These are phyloP conservation scores for Nakazawaea wickerhamii DNA, from an alignment of 805 yeast genomes.

Conservation along the genomic window DNA sequence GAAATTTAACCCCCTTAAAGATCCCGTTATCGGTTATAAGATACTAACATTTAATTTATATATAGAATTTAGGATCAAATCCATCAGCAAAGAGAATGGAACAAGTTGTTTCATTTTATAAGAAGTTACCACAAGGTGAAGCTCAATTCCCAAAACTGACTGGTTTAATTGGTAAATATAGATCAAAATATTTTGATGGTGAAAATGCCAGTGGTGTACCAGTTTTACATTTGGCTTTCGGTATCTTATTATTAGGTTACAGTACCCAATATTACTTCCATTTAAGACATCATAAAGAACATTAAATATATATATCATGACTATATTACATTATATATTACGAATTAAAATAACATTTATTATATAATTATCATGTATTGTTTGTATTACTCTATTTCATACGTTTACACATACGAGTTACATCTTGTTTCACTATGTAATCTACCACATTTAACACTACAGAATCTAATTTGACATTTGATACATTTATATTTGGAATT, in stretches of 20 bases:
- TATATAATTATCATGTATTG: neutral
- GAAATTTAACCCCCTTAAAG: neutral
- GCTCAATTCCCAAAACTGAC: constrained; percentile 71
- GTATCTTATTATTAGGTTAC: constrained; percentile 75
- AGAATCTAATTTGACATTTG: constrained; percentile 35
- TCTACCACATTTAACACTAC: constrained; percentile 33
- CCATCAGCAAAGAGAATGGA: constrained; percentile 97
- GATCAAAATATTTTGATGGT: constrained; percentile 79
- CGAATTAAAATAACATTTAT: neutral
- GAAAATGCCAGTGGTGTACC: constrained; percentile 83
- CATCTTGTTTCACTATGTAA: constrained; percentile 42
- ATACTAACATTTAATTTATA: constrained; percentile 20
- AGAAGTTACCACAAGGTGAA: constrained; percentile 90
- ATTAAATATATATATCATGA: neutral
- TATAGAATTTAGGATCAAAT: constrained; percentile 83
- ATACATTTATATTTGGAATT: constrained; percentile 35
- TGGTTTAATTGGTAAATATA: constrained; percentile 71
- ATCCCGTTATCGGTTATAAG: too few species aligned
- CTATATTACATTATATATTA: neutral
- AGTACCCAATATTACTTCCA: constrained; percentile 92
- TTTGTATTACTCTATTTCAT: too few species aligned
- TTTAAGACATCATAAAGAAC: constrained; percentile 53
- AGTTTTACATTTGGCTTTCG: constrained; percentile 67
- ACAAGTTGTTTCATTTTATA: constrained; percentile 91
- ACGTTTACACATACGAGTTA: constrained; percentile 25